Evolutionary conservation across 129 eudicot genomes (phyloP).

Genomic region (Centaurea solstitialis): DNA sequence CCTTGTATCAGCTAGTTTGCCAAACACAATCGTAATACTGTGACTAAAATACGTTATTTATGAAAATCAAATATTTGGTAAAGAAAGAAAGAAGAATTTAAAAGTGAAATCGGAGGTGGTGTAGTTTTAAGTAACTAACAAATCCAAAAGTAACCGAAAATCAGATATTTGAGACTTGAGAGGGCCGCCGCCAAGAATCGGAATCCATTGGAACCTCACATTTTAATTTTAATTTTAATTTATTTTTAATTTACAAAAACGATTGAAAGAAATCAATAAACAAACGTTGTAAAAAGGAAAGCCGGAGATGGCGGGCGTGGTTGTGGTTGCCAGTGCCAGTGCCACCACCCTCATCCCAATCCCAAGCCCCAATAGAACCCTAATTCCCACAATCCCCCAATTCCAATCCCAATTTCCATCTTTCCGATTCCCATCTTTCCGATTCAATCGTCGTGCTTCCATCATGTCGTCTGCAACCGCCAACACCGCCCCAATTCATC

Average conservation of each 20-base stretch:
- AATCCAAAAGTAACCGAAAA: background rate
- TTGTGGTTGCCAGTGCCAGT: slow-evolving; percentile 7
- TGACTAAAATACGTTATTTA: no score
- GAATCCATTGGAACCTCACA: background rate
- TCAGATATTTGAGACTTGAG: background rate
- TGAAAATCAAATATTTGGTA: no score
- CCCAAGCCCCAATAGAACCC: slow-evolving; percentile 22
- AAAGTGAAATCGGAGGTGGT: background rate
- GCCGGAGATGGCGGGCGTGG: slow-evolving; percentile 28
- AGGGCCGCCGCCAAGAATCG: no score
- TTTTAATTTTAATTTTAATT: no score
- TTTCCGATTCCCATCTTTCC: background rate
- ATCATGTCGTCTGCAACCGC: slow-evolving; percentile 29
- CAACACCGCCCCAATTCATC: slow-evolving; percentile 32
- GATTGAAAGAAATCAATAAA: no score
- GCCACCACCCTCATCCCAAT: no score
- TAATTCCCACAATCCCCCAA: background rate
- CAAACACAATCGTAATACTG: no score
- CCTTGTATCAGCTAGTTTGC: no score
- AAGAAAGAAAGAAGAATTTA: background rate
- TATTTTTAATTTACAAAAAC: no score
- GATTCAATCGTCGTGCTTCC: slow-evolving; percentile 11
- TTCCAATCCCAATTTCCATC: no score
- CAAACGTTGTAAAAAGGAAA: no score
- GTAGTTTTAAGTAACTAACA: background rate